Evolutionary conservation across 2,329 filamentous ascomycete species (phyloP), one percentile per base, ranked within the genome.

Genomic region (Colletotrichum salicis): DNA sequence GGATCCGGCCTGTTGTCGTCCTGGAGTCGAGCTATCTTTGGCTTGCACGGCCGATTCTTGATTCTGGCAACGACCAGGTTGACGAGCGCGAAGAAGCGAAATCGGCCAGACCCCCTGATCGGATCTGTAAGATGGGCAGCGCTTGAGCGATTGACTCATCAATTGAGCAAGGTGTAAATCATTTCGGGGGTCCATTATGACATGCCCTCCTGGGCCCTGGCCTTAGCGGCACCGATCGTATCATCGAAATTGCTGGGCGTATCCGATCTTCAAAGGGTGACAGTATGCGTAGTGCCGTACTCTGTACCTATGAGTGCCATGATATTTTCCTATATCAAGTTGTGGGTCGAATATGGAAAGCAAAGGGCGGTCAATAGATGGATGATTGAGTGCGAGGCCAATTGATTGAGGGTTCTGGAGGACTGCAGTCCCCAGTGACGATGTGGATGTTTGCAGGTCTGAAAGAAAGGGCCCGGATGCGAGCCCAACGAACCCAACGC

Each of bases 341-440:
- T 24, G 65, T 64, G 59, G 65, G 33, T 27, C 66, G n/a, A 52
- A n/a, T 10, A 41, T 37, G n/a, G 35, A 41, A 64, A 29, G 65
- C 52, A 72, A 72, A 72, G 65, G 60, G 70, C 70, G 70, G 70
- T 72, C 70, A 72, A 64, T 69, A 64, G 65, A 27, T 45, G 37
- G 37, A 41, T 19, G 37, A 41, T 41, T 41, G 41, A n/a, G 31
- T 59, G 7, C 24, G 45, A 64, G 35, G 54, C 51, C 61, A 64
- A 64, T 58, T 68, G 54, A 62, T 45, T 52, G 33, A 58, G 31
- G 12, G 37, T 19, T 41, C 37, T 15, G 65, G 54, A 58, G 52
- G 8, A 56, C n/a, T 63, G 59, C 69, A 69, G 37, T 41, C 15
- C 37, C 37, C 19, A 4, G 58, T 29, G 31, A 63, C 29, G n/a